These are phyloP conservation scores for Fusarium bactridioides DNA, from an alignment of 2,329 filamentous ascomycete species.

Conservation along the genomic window DNA sequence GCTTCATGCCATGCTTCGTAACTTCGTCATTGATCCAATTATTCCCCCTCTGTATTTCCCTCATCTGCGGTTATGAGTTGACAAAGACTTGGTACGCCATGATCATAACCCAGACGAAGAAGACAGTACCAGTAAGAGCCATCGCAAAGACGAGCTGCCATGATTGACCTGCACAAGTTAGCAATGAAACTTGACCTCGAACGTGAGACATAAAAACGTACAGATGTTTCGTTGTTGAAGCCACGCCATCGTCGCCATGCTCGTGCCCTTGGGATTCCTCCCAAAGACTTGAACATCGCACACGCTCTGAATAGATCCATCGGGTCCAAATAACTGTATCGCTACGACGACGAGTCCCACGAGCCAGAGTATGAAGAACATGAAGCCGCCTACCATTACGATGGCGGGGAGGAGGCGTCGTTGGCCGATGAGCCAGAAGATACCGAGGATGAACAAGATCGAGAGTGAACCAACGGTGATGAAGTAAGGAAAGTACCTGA, in stretches of 20 bases:
- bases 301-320: slow-evolving; percentile 64
- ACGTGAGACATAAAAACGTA: slow-evolving; percentile 45
- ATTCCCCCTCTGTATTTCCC: background rate
- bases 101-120: slow-evolving; percentile 73
- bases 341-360: slow-evolving; percentile 69
- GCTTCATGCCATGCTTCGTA: slow-evolving; percentile 31
- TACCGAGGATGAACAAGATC: slow-evolving; percentile 70
- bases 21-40: slow-evolving; percentile 18
- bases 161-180: slow-evolving; percentile 58
- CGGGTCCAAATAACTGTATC: slow-evolving; percentile 70
- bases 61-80: slow-evolving; percentile 43
- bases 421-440: slow-evolving; percentile 69
- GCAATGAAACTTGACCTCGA: background rate
- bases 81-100: slow-evolving; percentile 72
- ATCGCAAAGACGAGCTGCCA: slow-evolving; percentile 74
- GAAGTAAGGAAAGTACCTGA: slow-evolving; percentile 73
- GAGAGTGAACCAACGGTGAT: slow-evolving; percentile 66
- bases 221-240: slow-evolving; percentile 70
- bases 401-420: slow-evolving; percentile 68
- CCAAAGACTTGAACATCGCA: slow-evolving; percentile 67
- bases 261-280: slow-evolving; percentile 59
- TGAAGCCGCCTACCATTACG: slow-evolving; percentile 70
- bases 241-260: slow-evolving; percentile 66
- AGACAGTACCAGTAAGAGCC: slow-evolving; percentile 65
- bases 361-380: slow-evolving; percentile 73